phyloP scores from a whole-genome alignment of 208 protist genomes.

The Porcisia hertigi region DNA sequence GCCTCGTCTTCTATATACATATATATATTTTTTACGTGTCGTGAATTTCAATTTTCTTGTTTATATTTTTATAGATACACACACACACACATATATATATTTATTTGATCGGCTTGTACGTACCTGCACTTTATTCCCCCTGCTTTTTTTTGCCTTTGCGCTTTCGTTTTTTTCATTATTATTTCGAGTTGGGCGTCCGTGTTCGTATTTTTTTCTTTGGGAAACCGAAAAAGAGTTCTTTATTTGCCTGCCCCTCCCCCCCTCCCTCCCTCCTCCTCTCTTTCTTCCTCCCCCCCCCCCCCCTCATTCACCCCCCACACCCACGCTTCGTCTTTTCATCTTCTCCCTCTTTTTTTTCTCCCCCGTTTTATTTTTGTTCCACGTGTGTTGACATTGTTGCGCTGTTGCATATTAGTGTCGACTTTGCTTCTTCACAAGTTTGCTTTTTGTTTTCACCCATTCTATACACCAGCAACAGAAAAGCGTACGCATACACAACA shows the following conservation, averaged over 20 bases:
- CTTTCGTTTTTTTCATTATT: background rate
- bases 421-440: background rate
- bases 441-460: background rate
- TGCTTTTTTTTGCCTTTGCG: background rate
- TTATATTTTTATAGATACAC: background rate
- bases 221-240: background rate
- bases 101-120: background rate
- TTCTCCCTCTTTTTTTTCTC: background rate
- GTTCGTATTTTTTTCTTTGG: background rate
- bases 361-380: background rate
- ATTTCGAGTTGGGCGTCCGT: background rate
- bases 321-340: background rate
- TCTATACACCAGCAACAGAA: background rate
- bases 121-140: background rate
- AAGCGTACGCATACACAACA: background rate
- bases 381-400: background rate
- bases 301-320: background rate
- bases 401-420: background rate
- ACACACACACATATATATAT: background rate
- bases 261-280: background rate
- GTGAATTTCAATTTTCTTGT: background rate
- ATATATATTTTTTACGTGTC: background rate
- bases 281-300: background rate
- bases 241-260: background rate
- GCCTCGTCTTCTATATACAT: slow-evolving; percentile 5